These are phyloP conservation scores for Psidium guajava DNA, from an alignment of 345 rosid species.

Conservation along the genomic window DNA sequence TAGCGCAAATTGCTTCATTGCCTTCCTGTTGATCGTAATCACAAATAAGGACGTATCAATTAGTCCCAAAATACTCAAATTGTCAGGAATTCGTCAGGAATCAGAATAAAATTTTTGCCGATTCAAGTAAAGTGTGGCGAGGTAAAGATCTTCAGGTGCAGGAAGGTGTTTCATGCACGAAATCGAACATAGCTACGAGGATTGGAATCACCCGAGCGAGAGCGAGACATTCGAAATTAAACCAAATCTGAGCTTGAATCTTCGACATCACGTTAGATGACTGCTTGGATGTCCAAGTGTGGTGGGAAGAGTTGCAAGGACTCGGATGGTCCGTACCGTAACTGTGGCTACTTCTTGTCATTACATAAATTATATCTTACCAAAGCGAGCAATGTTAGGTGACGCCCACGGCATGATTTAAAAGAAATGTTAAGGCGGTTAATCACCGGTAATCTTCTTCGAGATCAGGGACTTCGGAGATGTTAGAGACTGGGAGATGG, in stretches of 20 bases:
- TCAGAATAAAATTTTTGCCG: not conserved
- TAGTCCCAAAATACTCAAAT: not conserved
- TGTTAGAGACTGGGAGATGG: slow-evolving; percentile 53
- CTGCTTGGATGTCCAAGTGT: not conserved
- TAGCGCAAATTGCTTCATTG: slow-evolving; percentile 42
- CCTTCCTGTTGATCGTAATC: slow-evolving; percentile 19
- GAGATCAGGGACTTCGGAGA: slow-evolving; percentile 46
- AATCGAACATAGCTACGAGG: not conserved
- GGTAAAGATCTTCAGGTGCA: not conserved
- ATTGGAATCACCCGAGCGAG: not conserved
- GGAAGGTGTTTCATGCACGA: not conserved
- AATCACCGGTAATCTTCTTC: slow-evolving; percentile 35
- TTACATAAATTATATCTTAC: not conserved
- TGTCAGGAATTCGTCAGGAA: not conserved
- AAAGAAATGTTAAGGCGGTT: not conserved
- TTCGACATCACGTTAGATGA: not conserved
- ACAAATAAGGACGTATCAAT: not conserved
- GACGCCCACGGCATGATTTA: not conserved
- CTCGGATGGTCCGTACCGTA: not conserved
- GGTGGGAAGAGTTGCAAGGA: not conserved
- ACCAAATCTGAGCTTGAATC: no score
- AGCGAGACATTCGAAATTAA: not conserved
- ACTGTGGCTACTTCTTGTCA: no score
- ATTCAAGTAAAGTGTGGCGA: not conserved
- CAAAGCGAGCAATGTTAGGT: not conserved